Percentiles rank a stretch among this genome's conserved stretches.
These are phyloP conservation scores for Backusella tarrabulga DNA, from an alignment of 192 early-diverging fungal genomes.

Conservation along the genomic window DNA sequence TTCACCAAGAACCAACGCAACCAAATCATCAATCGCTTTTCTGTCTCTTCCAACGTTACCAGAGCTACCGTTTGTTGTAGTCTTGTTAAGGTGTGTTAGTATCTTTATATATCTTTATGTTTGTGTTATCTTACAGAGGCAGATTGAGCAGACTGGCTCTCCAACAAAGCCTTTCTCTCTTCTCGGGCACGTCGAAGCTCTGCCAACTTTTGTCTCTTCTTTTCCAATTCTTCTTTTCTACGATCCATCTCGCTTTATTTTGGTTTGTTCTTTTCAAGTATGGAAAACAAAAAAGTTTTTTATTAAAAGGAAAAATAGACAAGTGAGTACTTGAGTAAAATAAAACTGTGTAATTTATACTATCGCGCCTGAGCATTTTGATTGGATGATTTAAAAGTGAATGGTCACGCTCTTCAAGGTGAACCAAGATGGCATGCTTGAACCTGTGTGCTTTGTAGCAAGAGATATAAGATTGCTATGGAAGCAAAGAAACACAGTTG, in stretches of 20 bases:
- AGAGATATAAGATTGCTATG: too few relatives aligned
- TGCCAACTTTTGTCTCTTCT: conserved; percentile 88
- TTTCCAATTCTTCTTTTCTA: conserved; percentile 82
- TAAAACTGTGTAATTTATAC: not conserved
- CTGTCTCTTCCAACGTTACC: conserved; percentile 36
- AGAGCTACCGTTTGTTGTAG: not conserved
- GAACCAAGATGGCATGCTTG: too few relatives aligned
- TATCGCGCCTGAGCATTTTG: not conserved
- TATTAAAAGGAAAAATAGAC: not conserved
- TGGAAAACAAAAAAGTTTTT: not conserved
- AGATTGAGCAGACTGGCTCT: conserved; percentile 30
- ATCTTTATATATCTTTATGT: not conserved
- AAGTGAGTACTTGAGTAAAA: not conserved
- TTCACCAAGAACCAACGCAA: conserved; percentile 81
- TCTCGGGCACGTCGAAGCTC: conserved; percentile 82
- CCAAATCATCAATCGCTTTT: conserved; percentile 84
- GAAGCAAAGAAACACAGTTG: too few relatives aligned
- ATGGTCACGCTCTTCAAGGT: not conserved
- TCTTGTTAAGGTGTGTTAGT: not conserved
- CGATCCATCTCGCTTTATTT: conserved; percentile 51
- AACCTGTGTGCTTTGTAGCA: too few relatives aligned
- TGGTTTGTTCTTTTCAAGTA: not conserved
- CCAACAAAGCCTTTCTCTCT: conserved; percentile 62
- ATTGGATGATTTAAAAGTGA: not conserved
- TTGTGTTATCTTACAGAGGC: conserved; percentile 17